Evolutionary conservation across 306 rosid genomes (phyloP), one percentile per base, ranked within the genome.

Genomic region (Dicorynia guianensis): DNA sequence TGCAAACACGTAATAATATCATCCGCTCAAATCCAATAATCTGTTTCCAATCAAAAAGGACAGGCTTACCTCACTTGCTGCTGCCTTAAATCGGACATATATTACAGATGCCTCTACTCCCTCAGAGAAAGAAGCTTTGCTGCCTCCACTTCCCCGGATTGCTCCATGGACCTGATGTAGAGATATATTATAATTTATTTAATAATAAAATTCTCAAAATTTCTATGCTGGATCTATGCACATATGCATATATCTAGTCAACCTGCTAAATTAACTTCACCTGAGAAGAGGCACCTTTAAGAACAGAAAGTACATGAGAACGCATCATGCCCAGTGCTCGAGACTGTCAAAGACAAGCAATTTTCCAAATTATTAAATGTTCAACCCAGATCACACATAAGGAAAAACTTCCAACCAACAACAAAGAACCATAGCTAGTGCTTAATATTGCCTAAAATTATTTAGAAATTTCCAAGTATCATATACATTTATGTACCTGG

Each of bases 241-340:
- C 30, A 71, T 63, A 62, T 25, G 63, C n/a, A 43, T 58, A 30
- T 60, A 67, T 64, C 59, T 35, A 79, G 58, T 75, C 67, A 84
- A 69, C 72, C 71, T 72, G 74, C 59, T 49, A 70, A 54, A 59
- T 38, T 54, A 76, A 70, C 62, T 74, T 25, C 85, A 96, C 99
- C 99, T 96, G 99, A 85, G 96, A 85, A 71, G 97, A 89, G 80
- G 99, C 97, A 59, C 89, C 87, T 90, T 85, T 96, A 74, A 96
- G 98, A 76, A 96, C 90, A 47, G 92, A 80, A 50, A 90, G 85
- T 58, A 90, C 97, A 66, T 96, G 89, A 82, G 93, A 84, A 33
- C 99, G 99, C 83, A 92, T 92, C 97, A 96, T 83, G 69, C 98
- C 97, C 85, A 96, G 66, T 43, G 97, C 98, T 78, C 99, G 97